Conservation (phyloP, 139 green algal genomes). For the Volvox africanus region DNA sequence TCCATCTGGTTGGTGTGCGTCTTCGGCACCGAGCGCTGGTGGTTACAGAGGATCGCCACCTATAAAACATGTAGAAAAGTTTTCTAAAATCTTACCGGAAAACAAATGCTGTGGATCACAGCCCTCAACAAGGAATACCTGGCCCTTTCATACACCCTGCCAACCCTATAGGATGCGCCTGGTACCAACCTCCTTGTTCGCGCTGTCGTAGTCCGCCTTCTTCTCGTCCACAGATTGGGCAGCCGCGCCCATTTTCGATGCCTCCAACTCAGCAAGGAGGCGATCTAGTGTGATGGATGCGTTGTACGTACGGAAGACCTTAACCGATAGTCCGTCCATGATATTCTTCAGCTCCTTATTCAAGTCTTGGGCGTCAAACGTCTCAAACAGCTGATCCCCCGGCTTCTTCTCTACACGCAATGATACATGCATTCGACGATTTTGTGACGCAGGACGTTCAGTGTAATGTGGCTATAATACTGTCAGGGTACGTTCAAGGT, state of each 20-base stretch:
- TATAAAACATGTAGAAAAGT: slow-evolving; percentile 39
- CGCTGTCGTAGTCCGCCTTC: slow-evolving; percentile 92
- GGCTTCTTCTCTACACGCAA: slow-evolving; percentile 76
- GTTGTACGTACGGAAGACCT: slow-evolving; percentile 99
- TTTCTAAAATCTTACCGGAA: background rate
- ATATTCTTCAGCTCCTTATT: slow-evolving; percentile 96
- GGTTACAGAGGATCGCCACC: slow-evolving; percentile 99
- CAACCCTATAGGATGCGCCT: too few species aligned
- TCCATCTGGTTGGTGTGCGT: slow-evolving; percentile 88
- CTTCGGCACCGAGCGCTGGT: slow-evolving; percentile 94
- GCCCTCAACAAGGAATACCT: too few species aligned
- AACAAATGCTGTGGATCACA: background rate
- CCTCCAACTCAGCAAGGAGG: slow-evolving; percentile 80
- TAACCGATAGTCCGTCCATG: slow-evolving; percentile 96
- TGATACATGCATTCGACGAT: background rate
- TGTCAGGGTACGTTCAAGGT: too few species aligned
- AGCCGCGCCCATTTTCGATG: slow-evolving; percentile 3
- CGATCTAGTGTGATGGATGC: slow-evolving; percentile 93
- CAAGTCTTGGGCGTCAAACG: slow-evolving; percentile 90
- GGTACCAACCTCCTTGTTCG: slow-evolving; percentile 95
- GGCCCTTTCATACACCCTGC: background rate
- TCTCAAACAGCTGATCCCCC: slow-evolving; percentile 94
- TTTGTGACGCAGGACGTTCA: background rate
- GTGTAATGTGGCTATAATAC: too few species aligned
- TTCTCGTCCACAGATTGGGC: slow-evolving; percentile 72